phyloP scores from a whole-genome alignment of 352 stramenopile genomes.

The Globisporangium orthogonon region DNA sequence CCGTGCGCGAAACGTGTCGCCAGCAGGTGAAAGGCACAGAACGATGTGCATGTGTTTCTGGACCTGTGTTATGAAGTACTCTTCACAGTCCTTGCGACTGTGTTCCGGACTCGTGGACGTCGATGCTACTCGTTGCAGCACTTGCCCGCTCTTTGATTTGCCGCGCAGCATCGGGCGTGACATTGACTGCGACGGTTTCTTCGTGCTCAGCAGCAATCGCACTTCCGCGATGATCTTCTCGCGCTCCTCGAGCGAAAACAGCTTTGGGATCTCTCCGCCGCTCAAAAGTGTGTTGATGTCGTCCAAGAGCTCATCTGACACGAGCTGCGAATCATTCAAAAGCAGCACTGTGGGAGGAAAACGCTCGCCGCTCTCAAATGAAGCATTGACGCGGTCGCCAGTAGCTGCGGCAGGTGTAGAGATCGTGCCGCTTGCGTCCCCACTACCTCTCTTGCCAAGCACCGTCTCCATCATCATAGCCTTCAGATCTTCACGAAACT shows the following conservation, averaged over 20 bases:
- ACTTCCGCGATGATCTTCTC: conserved; percentile 75
- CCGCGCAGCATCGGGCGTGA: conserved; percentile 1
- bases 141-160: not conserved
- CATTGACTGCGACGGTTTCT: conserved; percentile 1
- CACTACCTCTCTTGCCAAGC: conserved; percentile 18
- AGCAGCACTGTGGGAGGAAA: conserved; percentile 56
- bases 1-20: conserved; percentile 71
- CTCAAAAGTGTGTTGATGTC: conserved; percentile 89
- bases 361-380: not conserved
- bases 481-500: conserved; percentile 89
- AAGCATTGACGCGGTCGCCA: not conserved
- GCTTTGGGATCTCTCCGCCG: conserved; percentile 77
- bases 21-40: conserved; percentile 86
- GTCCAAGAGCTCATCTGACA: conserved; percentile 80
- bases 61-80: conserved; percentile 74
- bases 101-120: conserved; percentile 14
- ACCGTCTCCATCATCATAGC: conserved; percentile 36
- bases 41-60: conserved; percentile 87
- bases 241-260: conserved; percentile 82
- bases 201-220: conserved; percentile 21
- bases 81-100: conserved; percentile 65
- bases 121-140: not conserved
- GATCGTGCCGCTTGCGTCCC: not conserved
- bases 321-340: conserved; percentile 80
- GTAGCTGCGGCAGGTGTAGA: not conserved